Conservation (phyloP, 106 monocot genomes). For the Dendrobium chrysotoxum region DNA sequence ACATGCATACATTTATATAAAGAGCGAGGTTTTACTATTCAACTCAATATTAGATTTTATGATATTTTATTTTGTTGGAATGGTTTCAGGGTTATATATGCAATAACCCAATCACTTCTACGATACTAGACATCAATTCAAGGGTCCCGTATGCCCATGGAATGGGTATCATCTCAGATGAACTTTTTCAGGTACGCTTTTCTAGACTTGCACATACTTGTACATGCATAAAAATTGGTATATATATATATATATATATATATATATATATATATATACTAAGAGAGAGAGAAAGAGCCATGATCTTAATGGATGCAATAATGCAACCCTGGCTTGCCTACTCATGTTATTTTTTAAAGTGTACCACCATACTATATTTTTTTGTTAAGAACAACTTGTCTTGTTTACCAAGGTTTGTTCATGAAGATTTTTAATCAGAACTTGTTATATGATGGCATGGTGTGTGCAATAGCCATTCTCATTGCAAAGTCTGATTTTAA, state of each 20-base stretch:
- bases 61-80: background rate
- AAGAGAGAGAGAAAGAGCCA: too few relatives aligned
- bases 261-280: background rate
- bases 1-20: background rate
- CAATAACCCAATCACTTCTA: slow-evolving; percentile 39
- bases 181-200: slow-evolving; percentile 31
- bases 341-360: background rate
- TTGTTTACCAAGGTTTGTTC: too few relatives aligned
- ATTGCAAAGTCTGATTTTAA: background rate
- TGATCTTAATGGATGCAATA: background rate
- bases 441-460: background rate
- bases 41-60: background rate
- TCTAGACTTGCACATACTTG: background rate
- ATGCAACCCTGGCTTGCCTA: too few relatives aligned
- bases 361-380: too few relatives aligned
- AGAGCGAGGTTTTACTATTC: background rate
- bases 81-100: slow-evolving; percentile 37
- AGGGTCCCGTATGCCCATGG: slow-evolving; percentile 34
- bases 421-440: background rate
- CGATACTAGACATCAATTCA: slow-evolving; percentile 12
- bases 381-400: too few relatives aligned
- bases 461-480: too few relatives aligned
- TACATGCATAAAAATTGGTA: background rate
- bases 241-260: background rate
- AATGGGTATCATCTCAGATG: slow-evolving; percentile 36